These are phyloP conservation scores for Phytophthora pseudosyringae DNA, from an alignment of 352 stramenopile species.

Conservation along the genomic window DNA sequence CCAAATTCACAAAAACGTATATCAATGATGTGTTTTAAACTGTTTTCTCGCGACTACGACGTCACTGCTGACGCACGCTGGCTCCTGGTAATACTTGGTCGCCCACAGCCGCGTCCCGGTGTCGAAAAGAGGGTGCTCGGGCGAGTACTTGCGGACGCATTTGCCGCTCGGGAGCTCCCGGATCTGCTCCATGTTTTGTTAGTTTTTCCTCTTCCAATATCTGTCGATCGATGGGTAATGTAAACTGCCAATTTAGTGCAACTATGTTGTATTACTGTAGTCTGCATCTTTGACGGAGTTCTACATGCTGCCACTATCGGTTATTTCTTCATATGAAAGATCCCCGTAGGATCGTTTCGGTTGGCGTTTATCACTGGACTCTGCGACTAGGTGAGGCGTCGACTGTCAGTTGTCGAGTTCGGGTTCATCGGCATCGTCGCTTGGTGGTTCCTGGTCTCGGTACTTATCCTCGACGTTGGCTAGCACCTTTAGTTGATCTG, in stretches of 20 bases:
- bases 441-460: neutral
- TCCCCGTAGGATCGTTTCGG: neutral
- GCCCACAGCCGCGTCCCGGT: constrained; percentile 49
- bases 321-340: neutral
- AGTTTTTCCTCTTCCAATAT: neutral
- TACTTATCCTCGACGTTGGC: neutral
- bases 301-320: neutral
- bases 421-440: no score
- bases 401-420: neutral
- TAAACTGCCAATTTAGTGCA: neutral
- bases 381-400: neutral
- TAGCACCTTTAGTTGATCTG: no score
- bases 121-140: constrained; percentile 58
- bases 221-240: neutral
- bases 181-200: constrained; percentile 51
- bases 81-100: constrained; percentile 52
- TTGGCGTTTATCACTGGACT: neutral
- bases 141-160: constrained; percentile 54
- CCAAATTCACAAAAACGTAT: constrained; percentile 8
- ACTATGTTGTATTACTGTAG: no score
- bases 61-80: constrained; percentile 21
- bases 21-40: neutral
- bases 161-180: constrained; percentile 49
- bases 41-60: neutral
- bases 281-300: neutral